Base-by-base conservation (phyloP, 2,329 filamentous ascomycete species). In the Paramyrothecium sp. region DNA sequence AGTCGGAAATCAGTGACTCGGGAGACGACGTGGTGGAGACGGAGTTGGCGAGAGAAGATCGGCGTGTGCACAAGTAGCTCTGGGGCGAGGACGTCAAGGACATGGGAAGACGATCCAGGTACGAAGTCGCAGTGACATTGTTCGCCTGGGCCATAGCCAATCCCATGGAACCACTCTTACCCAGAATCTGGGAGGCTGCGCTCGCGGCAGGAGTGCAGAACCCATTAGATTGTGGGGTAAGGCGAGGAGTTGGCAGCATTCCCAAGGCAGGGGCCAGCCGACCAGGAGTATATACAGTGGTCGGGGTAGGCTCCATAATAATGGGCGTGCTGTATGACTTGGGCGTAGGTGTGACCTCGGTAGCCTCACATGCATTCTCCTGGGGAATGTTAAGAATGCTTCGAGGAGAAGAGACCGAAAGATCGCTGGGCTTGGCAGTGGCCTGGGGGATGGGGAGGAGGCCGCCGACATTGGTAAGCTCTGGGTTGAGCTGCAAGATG, bases 1-100 rank as follows among this genome's bases (percentile, higher is more conserved):
- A 76, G 67, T 88, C 86, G 58, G 86, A 88, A 50, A 88, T 73
- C 85, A 88, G 88, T 56, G 86, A 88, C 67, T 88, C 85, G 60
- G 86, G 86, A 26, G 86, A 88, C 58, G 86, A 88, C 34, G 82
- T 81, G 30, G 82, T 83, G 23, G 85, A 88, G 63, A 85, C 75
- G 19, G 85, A 86, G 67, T 81, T 86, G 68, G 84, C 85, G 59
- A 88, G 80, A 17, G 85, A 88, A 16, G 85, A 86, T 60, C 85
- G 84, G 59, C 85, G 85, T 41, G 76, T 73, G 2, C 77, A 74
- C 53, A 64, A 68, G 64, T 80, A 80, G 62, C 74, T 75, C 64
- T 80, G 77, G 23, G 84, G 84, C 20, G 85, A 86, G 3, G 81
- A 79, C 3, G 75, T 76, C 57, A 74, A 73, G 16, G 75, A 71